Conservation (phyloP, 345 rosid genomes). For the Gossypium sturtianum region DNA sequence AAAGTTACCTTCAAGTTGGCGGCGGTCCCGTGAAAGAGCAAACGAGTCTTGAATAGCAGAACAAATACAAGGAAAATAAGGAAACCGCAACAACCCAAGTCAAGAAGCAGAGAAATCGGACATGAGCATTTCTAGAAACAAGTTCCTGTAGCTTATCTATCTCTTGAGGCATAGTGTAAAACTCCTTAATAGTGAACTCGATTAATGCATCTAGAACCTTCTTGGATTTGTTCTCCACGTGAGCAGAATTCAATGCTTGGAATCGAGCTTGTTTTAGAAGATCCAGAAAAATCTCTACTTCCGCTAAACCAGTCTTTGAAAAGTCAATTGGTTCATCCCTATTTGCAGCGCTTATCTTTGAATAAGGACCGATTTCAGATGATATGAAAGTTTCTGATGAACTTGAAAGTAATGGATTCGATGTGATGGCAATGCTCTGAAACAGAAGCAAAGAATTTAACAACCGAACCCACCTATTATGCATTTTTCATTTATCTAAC, state of each 20-base stretch:
- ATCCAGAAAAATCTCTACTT: slow-evolving; percentile 12
- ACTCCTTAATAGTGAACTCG: background rate
- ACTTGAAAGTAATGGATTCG: background rate
- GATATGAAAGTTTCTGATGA: background rate
- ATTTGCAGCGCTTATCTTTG: slow-evolving; percentile 1
- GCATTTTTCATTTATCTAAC: background rate
- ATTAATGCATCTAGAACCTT: slow-evolving; percentile 33
- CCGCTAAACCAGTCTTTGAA: background rate
- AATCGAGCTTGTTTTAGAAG: slow-evolving; percentile 25
- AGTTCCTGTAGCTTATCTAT: background rate
- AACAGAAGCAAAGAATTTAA: background rate
- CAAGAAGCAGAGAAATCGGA: slow-evolving; percentile 1
- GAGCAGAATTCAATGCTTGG: slow-evolving; percentile 22
- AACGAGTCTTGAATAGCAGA: background rate
- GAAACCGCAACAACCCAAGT: background rate
- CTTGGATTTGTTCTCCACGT: slow-evolving; percentile 21
- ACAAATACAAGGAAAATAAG: background rate
- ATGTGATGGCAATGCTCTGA: slow-evolving; percentile 6
- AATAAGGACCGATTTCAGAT: background rate
- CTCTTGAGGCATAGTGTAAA: slow-evolving; percentile 22
- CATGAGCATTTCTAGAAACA: background rate
- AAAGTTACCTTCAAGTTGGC: slow-evolving; percentile 11
- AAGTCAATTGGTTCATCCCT: background rate
- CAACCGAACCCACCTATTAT: background rate
- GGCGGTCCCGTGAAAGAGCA: background rate